Conservation (phyloP, 192 early-diverging fungal genomes). For the Coemansia sp. region DNA sequence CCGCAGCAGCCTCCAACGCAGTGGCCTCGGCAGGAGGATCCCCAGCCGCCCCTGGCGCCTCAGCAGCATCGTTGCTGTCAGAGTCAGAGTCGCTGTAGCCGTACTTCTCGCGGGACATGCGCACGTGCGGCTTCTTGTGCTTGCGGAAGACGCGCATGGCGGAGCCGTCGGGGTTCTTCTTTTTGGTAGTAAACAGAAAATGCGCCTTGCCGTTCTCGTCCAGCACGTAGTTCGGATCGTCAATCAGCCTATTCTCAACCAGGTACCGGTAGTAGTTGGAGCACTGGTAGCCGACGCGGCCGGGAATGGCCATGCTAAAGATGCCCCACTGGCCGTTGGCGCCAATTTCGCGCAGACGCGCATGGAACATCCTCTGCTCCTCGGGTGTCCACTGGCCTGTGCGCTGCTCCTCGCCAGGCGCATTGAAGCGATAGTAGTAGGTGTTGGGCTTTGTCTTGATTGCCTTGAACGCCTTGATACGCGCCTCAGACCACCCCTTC, state of each 20-base stretch:
- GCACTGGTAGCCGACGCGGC: conserved; percentile 97
- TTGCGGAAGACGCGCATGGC: conserved; percentile 79
- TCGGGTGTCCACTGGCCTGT: conserved; percentile 89
- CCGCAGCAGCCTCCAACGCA: conserved; percentile 14
- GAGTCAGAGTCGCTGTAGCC: conserved; percentile 56
- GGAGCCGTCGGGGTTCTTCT: conserved; percentile 75
- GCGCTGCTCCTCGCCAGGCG: conserved; percentile 90
- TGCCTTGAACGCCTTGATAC: conserved; percentile 87
- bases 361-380: conserved; percentile 84
- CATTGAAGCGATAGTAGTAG: conserved; percentile 98
- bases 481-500: conserved; percentile 95
- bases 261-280: conserved; percentile 95
- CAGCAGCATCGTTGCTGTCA: conserved; percentile 28
- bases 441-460: conserved; percentile 96
- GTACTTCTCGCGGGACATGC: conserved; percentile 60
- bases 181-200: conserved; percentile 83
- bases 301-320: conserved; percentile 93
- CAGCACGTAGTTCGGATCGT: conserved; percentile 89
- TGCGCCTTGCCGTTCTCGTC: conserved; percentile 90
- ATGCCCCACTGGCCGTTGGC: conserved; percentile 97
- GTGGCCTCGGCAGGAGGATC: conserved; percentile 17
- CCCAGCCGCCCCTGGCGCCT: conserved; percentile 30
- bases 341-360: conserved; percentile 81
- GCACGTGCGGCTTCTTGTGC: conserved; percentile 67
- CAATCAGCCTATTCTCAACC: conserved; percentile 82